Base-by-base conservation (phyloP, 2,329 filamentous ascomycete species). In the Blastomyces percursus region DNA sequence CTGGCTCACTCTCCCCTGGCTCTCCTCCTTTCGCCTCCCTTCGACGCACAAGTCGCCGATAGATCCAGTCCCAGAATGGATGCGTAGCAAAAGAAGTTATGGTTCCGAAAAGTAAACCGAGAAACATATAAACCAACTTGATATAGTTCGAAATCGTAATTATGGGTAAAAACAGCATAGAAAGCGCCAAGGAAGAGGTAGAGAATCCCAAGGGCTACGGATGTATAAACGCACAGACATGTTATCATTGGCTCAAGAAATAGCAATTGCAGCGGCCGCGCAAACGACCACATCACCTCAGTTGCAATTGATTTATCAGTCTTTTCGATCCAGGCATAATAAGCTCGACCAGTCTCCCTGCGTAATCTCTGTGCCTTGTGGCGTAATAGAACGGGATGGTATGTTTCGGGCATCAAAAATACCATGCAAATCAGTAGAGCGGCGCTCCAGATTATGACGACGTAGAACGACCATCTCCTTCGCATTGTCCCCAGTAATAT, bases 331-430 rank as follows among this genome's bases (percentile, higher is more conserved):
- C 87, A 86, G 8, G 89, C 87, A 64, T 81, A 81, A 81, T 85
- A 93, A 62, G 85, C 79, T 66, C 93, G 86, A 14, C 87, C 87
- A 0, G 88, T 93, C 63, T 87, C 83, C 69, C 84, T 81, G 51
- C 90, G 84, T 42, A 89, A 71, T 60, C 78, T 78, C 60, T 78
- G 78, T 2, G 90, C 90, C 71, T 92, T 92, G 57, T 81, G 79
- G 42, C 85, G 82, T 50, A 94, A 79, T 54, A 91, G 75, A 21
- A 92, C 83, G 2, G 86, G 85, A 66, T 87, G 87, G 73, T 91
- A 94, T 4, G 90, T 94, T 76, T 95, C 90, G 8, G 90, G 90
- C 5, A 93, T 88, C 54, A 90, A 78, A 40, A 89, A 71, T 24
- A 84, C 72, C 62, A 94, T 85, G 64, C 82, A 75, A 4, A 80